These are phyloP conservation scores for Pyrus hybrid DNA, from an alignment of 331 rosid species.

Conservation along the genomic window DNA sequence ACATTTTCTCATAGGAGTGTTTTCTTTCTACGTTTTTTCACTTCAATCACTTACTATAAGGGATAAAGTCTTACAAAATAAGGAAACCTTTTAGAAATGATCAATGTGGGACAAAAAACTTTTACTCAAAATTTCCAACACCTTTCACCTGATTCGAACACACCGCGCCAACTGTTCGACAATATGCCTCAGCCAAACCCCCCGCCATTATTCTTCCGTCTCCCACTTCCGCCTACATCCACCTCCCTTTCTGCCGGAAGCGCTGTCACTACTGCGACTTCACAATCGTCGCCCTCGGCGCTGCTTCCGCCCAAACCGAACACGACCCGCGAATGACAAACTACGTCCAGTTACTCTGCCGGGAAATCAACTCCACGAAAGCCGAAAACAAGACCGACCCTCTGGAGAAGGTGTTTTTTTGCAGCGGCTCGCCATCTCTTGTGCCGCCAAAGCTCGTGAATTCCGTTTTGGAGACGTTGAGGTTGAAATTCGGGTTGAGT, in stretches of 20 bases:
- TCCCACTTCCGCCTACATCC: conserved; percentile 68
- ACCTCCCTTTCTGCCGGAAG: conserved; percentile 85
- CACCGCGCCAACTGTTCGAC: conserved; percentile 47
- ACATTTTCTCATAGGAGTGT: too few species aligned
- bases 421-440: conserved; percentile 84
- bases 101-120: too few species aligned
- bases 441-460: conserved; percentile 67
- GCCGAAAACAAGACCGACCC: conserved; percentile 16
- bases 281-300: conserved; percentile 73
- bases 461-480: conserved; percentile 38
- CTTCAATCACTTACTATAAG: too few species aligned
- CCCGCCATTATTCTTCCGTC: neutral
- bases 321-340: conserved; percentile 59
- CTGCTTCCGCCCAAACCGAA: conserved; percentile 29
- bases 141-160: conserved; percentile 14
- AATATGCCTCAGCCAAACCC: conserved; percentile 33
- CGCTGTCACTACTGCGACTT: conserved; percentile 94
- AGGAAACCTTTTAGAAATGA: too few species aligned
- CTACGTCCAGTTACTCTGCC: conserved; percentile 50
- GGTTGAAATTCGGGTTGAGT: conserved; percentile 45
- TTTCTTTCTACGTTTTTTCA: too few species aligned
- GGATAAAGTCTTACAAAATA: too few species aligned
- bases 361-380: conserved; percentile 63
- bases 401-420: conserved; percentile 68
- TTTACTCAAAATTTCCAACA: conserved; percentile 24